phyloP scores from a whole-genome alignment of 108 stramenopile species.

The Pseudonitzschia multiseries region DNA sequence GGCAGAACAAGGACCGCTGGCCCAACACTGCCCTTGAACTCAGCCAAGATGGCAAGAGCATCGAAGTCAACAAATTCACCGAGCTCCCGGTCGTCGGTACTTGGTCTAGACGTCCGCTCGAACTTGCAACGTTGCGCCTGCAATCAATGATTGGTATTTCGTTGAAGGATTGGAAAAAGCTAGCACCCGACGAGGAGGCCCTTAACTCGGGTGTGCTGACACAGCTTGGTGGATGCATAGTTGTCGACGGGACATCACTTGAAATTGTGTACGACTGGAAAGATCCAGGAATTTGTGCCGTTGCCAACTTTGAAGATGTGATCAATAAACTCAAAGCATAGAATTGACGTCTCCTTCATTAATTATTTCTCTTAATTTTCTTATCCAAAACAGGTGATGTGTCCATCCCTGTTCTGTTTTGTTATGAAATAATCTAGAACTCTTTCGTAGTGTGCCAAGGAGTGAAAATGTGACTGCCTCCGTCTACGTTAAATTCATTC shows the following conservation, averaged over 20 bases:
- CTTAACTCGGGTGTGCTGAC: constrained; percentile 77
- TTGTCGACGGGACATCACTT: constrained; percentile 44
- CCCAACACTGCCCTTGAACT: constrained; percentile 80
- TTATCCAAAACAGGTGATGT: neutral
- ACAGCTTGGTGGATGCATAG: constrained; percentile 80
- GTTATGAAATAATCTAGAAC: neutral
- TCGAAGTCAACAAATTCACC: constrained; percentile 65
- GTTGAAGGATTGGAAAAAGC: constrained; percentile 76
- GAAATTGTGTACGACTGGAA: constrained; percentile 63
- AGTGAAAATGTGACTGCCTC: neutral
- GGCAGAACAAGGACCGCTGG: constrained; percentile 74
- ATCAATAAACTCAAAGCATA: constrained; percentile 48
- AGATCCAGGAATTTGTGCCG: constrained; percentile 89
- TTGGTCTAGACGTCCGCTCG: constrained; percentile 87
- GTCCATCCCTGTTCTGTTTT: neutral
- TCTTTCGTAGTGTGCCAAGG: neutral
- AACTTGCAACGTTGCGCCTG: constrained; percentile 86
- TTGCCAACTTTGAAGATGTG: constrained; percentile 83
- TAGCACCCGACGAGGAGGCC: constrained; percentile 72
- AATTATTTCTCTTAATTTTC: neutral
- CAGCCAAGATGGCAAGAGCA: constrained; percentile 44
- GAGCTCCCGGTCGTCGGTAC: constrained; percentile 81
- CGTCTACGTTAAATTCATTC: neutral
- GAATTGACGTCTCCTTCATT: neutral
- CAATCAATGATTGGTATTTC: constrained; percentile 89